Conservation (phyloP, 23 red algal genomes). For the Gracilaria vermiculophylla region DNA sequence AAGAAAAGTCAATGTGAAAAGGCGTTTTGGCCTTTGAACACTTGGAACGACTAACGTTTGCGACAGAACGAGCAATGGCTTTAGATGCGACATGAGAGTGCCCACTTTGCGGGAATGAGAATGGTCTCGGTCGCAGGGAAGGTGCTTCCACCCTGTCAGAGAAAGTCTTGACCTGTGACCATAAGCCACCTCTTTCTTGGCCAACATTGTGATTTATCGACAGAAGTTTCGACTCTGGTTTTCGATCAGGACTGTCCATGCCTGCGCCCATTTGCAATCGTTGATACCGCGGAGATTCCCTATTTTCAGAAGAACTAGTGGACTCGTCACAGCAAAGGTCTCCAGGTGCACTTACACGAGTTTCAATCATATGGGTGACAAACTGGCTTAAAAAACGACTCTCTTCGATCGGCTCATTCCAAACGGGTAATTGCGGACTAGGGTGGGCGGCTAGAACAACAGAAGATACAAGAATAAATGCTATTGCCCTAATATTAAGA, state of each 20-base stretch:
- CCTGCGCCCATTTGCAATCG: background rate
- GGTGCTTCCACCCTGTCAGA: background rate
- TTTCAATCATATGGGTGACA: background rate
- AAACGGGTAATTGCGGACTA: background rate
- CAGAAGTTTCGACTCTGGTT: background rate
- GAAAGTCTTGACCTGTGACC: background rate
- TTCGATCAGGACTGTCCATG: background rate
- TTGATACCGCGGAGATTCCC: background rate
- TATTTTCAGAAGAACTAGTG: background rate
- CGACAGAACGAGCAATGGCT: background rate
- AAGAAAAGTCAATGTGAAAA: slow-evolving; percentile 80
- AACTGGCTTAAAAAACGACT: slow-evolving; percentile 11
- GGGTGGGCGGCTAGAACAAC: background rate
- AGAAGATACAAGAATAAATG: background rate
- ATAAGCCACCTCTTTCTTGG: background rate
- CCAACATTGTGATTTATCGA: background rate
- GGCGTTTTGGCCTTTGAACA: slow-evolving; percentile 5
- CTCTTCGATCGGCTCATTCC: background rate
- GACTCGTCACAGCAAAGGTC: background rate
- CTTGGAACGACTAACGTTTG: background rate
- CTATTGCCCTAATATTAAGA: background rate
- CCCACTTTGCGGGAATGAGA: background rate
- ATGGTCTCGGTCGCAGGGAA: background rate
- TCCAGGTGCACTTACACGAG: background rate
- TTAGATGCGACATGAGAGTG: background rate